phyloP scores from a whole-genome alignment of 163 green algal genomes.

The Chloromonas sp. region DNA sequence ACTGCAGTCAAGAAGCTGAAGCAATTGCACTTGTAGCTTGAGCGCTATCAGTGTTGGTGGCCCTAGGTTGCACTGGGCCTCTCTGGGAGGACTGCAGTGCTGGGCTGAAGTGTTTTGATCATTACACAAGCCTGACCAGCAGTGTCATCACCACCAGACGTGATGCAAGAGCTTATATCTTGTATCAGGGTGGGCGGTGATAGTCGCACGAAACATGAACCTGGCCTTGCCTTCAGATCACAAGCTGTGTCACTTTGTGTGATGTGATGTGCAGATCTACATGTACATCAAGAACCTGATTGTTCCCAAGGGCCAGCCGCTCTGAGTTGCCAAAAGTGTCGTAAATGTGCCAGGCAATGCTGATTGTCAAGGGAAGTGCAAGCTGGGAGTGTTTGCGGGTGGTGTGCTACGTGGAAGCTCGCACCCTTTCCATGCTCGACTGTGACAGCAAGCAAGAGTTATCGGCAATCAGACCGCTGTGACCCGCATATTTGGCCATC shows the following conservation, averaged over 20 bases:
- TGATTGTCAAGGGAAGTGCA: background rate
- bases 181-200: no score
- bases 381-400: background rate
- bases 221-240: no score
- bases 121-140: no score
- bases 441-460: background rate
- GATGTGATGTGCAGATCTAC: background rate
- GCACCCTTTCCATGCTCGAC: background rate
- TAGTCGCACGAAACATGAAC: no score
- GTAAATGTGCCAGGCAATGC: background rate
- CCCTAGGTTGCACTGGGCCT: no score
- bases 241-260: no score
- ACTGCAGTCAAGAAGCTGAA: background rate
- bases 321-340: background rate
- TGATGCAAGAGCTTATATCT: no score
- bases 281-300: conserved; percentile 80
- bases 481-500: no score
- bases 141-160: no score
- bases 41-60: background rate
- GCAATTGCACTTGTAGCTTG: no score
- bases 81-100: no score
- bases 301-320: conserved; percentile 47
- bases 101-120: no score
- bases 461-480: background rate
- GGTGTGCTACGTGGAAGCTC: background rate